These are phyloP conservation scores for Polytolypa hystricis DNA, from an alignment of 2,329 filamentous ascomycete species.

Conservation along the genomic window DNA sequence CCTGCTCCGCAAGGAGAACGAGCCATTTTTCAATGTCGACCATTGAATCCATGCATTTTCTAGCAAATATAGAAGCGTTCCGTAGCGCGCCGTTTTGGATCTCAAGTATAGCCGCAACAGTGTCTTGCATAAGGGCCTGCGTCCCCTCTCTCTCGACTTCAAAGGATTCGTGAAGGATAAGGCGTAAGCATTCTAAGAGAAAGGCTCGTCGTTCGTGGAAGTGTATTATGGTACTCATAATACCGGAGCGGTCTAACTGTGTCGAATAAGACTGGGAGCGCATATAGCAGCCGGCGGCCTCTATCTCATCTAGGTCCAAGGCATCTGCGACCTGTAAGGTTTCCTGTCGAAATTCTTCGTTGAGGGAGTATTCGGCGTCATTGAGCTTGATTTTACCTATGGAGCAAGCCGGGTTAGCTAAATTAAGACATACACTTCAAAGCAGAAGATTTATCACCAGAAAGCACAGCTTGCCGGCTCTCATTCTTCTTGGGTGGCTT, in stretches of 20 bases:
- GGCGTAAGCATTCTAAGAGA: slow-evolving; percentile 69
- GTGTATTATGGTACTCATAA: slow-evolving; percentile 70
- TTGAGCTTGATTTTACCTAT: slow-evolving; percentile 65
- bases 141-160: slow-evolving; percentile 48
- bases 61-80: slow-evolving; percentile 53
- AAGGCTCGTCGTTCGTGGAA: slow-evolving; percentile 81
- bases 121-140: slow-evolving; percentile 44
- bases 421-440: slow-evolving; percentile 1
- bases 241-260: slow-evolving; percentile 58
- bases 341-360: slow-evolving; percentile 76
- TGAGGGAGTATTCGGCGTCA: slow-evolving; percentile 66
- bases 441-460: slow-evolving; percentile 41
- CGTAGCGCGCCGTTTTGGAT: slow-evolving; percentile 37
- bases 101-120: slow-evolving; percentile 48
- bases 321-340: slow-evolving; percentile 75
- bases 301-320: slow-evolving; percentile 78
- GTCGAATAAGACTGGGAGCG: slow-evolving; percentile 59
- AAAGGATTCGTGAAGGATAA: slow-evolving; percentile 61
- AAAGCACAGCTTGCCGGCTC: slow-evolving; percentile 60
- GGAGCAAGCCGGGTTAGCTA: slow-evolving; percentile 1
- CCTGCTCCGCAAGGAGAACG: slow-evolving; percentile 61
- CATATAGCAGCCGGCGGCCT: slow-evolving; percentile 66
- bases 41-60: slow-evolving; percentile 68
- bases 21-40: slow-evolving; percentile 65
- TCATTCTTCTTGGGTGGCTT: slow-evolving; percentile 62